Base-by-base conservation (phyloP, 2,329 filamentous ascomycete genomes). In the Mariannaea sp. region DNA sequence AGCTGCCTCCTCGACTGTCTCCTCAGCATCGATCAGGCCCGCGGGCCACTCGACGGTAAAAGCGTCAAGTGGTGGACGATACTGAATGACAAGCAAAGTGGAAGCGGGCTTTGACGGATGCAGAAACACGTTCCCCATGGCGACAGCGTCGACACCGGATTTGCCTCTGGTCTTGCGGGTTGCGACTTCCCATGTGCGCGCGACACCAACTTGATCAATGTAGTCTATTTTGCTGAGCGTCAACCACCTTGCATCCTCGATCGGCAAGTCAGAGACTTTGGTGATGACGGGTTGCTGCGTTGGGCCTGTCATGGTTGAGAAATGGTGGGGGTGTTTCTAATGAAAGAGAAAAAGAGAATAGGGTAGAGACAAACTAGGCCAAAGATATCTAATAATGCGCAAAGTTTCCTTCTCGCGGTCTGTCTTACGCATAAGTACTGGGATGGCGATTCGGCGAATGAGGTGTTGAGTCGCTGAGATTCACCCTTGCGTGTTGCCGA, bases 31-130 rank as follows among this genome's bases (percentile, higher is more conserved):
- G 8, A 66, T 57, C 12, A 66, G 61, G 2, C 63, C 63, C 1
- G 63, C 63, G 0, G 63, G 63, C 63, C 63, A 66, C n/a, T 66
- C 63, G 12, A 66, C 57, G 0, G 63, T 66, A 55, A 63, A 66
- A 43, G 63, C 56, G 32, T 66, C 63, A 17, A 66, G 58, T 35
- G 63, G 63, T 3, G 63, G 63, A 14, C 63, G 60, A 30, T 66
- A 66, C 1, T 66, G 63, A 22, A 66, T 65, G 46, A 66, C 63
- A 29, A 66, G 48, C 5, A 66, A 54, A 38, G 63, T 66, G 3
- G 63, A 65, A 1, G 63, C 55, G 1, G 63, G 63, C n/a, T 58
- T 62, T 5, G 63, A 66, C 0, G 63, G 63, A 6, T 66, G 63
- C 1, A 66, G 51, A 3, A 66, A 56, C 1, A 66, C 53, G 7